Evolutionary conservation across 2,329 filamentous ascomycete species (phyloP).

Genomic region (Fusarium ambrosium): DNA sequence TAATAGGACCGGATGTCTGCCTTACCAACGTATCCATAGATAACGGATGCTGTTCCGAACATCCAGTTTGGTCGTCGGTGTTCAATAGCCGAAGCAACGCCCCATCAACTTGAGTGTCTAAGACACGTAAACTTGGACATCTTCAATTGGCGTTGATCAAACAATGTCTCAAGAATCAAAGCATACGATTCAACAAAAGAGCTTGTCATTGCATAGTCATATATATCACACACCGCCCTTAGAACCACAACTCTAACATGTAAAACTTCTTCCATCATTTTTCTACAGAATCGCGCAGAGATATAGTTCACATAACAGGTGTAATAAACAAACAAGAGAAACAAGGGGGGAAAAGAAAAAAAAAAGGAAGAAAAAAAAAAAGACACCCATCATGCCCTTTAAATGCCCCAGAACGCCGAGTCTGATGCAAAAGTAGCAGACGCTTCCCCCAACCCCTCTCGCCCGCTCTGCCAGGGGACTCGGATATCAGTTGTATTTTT

Average conservation of each 20-base stretch:
- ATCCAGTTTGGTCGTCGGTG: neutral
- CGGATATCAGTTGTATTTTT: conserved; percentile 35
- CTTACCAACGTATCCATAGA: neutral
- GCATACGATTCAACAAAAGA: neutral
- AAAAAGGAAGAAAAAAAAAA: conserved; percentile 31
- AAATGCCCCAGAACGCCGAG: conserved; percentile 48
- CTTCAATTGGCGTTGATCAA: neutral
- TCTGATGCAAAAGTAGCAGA: conserved; percentile 49
- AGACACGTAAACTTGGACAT: neutral
- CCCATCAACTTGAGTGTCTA: neutral
- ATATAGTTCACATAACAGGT: conserved; percentile 28
- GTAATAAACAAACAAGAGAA: conserved; percentile 7
- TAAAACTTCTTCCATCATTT: conserved; percentile 20
- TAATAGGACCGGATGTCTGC: neutral
- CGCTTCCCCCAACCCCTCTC: conserved; percentile 18
- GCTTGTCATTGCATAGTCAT: neutral
- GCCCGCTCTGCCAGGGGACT: conserved; percentile 35
- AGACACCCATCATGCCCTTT: conserved; percentile 48
- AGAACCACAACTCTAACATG: neutral
- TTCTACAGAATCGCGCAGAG: conserved; percentile 26
- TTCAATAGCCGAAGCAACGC: neutral
- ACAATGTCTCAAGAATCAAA: neutral
- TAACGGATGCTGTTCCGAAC: neutral
- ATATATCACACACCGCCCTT: neutral
- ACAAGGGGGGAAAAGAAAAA: neutral